A percentile compares a stretch with the other conserved stretches of the same genome.
Conservation (phyloP, 1,139 yeast genomes). For the Yamadazyma aaseri region DNA sequence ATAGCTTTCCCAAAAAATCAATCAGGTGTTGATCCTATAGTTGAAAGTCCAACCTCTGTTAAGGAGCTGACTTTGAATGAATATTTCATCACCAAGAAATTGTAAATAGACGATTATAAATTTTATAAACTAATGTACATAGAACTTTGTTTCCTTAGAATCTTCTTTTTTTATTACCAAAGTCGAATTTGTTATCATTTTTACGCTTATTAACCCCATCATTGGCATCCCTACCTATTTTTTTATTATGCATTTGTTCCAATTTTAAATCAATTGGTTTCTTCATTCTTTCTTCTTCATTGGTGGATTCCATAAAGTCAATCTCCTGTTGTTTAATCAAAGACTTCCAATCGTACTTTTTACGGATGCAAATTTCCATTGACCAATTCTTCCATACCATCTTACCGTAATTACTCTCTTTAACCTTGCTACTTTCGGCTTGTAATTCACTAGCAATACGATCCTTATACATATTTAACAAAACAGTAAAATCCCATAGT, state of each 20-base stretch:
- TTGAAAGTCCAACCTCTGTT: slow-evolving; percentile 77
- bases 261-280: slow-evolving; percentile 46
- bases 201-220: slow-evolving; percentile 6
- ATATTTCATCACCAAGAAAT: slow-evolving; percentile 39
- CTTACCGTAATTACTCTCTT: slow-evolving; percentile 83
- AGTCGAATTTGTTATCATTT: slow-evolving; percentile 14
- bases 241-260: slow-evolving; percentile 39
- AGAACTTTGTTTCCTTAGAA: no score
- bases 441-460: slow-evolving; percentile 71
- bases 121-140: slow-evolving; percentile 8
- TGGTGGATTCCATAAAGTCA: slow-evolving; percentile 34
- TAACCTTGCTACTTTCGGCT: slow-evolving; percentile 64
- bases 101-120: slow-evolving; percentile 5
- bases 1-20: slow-evolving; percentile 95
- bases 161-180: slow-evolving; percentile 14
- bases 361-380: slow-evolving; percentile 72
- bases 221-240: slow-evolving; percentile 26
- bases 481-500: slow-evolving; percentile 75
- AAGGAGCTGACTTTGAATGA: slow-evolving; percentile 44
- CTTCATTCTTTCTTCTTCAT: slow-evolving; percentile 22
- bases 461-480: slow-evolving; percentile 82
- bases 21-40: slow-evolving; percentile 84
- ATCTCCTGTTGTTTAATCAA: slow-evolving; percentile 69
- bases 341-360: slow-evolving; percentile 81
- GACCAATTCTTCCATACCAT: slow-evolving; percentile 96